Evolutionary conservation across 106 monocot species (phyloP).

Genomic region (Dendrobium nobile): DNA sequence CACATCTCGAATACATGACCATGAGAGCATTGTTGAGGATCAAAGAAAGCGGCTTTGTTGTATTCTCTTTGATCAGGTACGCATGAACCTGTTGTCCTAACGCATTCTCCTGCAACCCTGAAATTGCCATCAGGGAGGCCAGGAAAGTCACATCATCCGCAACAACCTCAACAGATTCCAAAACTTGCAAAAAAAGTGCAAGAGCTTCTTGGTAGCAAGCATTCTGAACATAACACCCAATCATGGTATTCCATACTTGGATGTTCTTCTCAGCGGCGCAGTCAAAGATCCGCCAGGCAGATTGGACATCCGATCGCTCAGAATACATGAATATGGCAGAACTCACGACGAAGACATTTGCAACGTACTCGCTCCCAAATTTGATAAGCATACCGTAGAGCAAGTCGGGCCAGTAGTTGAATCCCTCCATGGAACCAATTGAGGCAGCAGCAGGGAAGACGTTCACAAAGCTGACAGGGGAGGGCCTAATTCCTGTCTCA

Average conservation of each 20-base stretch:
- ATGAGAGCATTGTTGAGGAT: constrained; percentile 69
- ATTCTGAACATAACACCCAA: constrained; percentile 80
- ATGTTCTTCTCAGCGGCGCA: constrained; percentile 39
- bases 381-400: constrained; percentile 57
- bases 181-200: constrained; percentile 40
- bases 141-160: constrained; percentile 59
- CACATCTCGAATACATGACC: constrained; percentile 91
- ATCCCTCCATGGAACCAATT: background rate
- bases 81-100: constrained; percentile 81
- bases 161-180: constrained; percentile 25
- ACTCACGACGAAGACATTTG: constrained; percentile 62
- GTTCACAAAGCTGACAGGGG: constrained; percentile 67
- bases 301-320: constrained; percentile 35
- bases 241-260: constrained; percentile 96
- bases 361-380: constrained; percentile 27
- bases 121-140: constrained; percentile 57
- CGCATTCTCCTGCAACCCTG: constrained; percentile 40
- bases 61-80: constrained; percentile 38
- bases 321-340: constrained; percentile 59
- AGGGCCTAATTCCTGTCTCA: constrained; percentile 35
- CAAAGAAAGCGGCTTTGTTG: constrained; percentile 21
- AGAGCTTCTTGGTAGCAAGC: constrained; percentile 43
- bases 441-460: constrained; percentile 45
- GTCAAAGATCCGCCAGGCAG: constrained; percentile 54
- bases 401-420: background rate